Conservation (phyloP, 371 early-diverging fungal species). For the Mucor circinelloides region DNA sequence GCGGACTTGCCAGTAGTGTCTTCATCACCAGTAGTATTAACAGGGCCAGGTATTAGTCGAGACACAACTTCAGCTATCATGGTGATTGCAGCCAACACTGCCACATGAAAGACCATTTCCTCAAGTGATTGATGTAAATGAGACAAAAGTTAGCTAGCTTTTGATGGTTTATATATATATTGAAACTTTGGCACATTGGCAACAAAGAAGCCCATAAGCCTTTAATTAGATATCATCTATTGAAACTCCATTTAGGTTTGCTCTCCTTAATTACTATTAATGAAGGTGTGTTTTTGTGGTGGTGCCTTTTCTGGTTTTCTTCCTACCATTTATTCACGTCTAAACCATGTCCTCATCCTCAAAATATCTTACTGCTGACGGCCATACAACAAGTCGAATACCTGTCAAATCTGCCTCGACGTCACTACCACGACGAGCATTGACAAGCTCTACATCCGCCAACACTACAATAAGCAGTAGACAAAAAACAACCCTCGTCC, state of each 20-base stretch:
- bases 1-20: neutral
- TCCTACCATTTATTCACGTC: neutral
- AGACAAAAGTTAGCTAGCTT: neutral
- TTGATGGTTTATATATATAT: neutral
- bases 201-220: neutral
- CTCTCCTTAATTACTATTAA: neutral
- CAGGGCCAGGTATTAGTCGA: neutral
- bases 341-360: constrained; percentile 2
- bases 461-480: neutral
- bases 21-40: neutral
- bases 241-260: constrained; percentile 1
- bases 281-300: neutral
- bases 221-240: neutral
- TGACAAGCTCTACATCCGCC: neutral
- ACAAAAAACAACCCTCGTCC: neutral
- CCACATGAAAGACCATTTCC: neutral
- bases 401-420: constrained; percentile 14
- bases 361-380: neutral
- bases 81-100: neutral
- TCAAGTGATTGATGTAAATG: no score
- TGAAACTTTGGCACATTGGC: neutral
- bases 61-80: neutral
- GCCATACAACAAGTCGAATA: neutral
- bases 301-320: neutral
- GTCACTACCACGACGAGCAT: neutral